Evolutionary conservation across 352 stramenopile species (phyloP).

Genomic region (Phytopythium mirpurense): DNA sequence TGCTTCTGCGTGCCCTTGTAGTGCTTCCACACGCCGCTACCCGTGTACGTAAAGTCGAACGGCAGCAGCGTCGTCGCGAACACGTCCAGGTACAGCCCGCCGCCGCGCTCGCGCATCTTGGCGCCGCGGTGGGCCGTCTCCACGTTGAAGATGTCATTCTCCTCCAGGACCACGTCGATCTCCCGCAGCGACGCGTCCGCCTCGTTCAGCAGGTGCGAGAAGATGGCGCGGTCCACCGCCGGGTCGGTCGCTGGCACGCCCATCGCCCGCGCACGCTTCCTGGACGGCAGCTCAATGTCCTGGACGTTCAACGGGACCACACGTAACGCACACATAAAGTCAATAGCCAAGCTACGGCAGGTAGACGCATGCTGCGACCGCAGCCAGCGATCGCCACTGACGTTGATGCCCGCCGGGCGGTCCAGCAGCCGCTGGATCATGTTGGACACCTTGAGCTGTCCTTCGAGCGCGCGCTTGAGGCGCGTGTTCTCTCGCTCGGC

Average conservation of each 20-base stretch:
- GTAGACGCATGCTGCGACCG: no score
- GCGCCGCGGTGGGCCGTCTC: slow-evolving; percentile 26
- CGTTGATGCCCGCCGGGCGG: not conserved
- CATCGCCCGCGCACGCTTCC: no score
- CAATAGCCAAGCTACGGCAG: no score
- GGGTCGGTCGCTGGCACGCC: not conserved
- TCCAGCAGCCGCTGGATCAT: slow-evolving; percentile 24
- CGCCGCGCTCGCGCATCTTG: slow-evolving; percentile 21
- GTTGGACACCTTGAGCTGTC: slow-evolving; percentile 40
- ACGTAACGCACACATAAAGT: not conserved
- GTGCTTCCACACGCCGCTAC: slow-evolving; percentile 27
- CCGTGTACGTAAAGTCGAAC: slow-evolving; percentile 27
- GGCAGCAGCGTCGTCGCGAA: slow-evolving; percentile 36
- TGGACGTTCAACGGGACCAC: no score
- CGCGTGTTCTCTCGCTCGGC: slow-evolving; percentile 43
- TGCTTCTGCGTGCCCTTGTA: slow-evolving; percentile 29
- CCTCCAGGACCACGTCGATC: slow-evolving; percentile 28
- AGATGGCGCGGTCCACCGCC: slow-evolving; percentile 19
- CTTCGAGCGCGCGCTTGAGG: slow-evolving; percentile 45
- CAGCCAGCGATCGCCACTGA: no score
- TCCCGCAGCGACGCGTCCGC: slow-evolving; percentile 22
- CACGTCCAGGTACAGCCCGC: slow-evolving; percentile 28
- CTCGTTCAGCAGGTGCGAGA: not conserved
- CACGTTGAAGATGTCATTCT: slow-evolving; percentile 26
- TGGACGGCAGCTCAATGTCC: slow-evolving; percentile 7